phyloP scores from a whole-genome alignment of 352 stramenopile species.

The Elongisporangium prolatum region DNA sequence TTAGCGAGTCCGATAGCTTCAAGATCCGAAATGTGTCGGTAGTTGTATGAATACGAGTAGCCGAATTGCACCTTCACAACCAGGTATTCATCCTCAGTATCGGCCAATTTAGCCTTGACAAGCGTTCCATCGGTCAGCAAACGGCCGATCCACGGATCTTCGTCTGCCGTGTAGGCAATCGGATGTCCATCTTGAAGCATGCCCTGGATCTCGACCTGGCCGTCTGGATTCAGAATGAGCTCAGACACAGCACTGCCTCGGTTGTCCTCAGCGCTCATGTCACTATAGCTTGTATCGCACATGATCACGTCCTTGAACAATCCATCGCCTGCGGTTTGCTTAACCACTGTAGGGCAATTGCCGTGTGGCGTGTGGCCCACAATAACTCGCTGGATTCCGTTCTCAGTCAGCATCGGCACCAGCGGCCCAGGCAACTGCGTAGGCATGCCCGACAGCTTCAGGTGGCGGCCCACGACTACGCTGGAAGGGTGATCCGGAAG shows the following conservation, averaged over 20 bases:
- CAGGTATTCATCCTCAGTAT: conserved; percentile 40
- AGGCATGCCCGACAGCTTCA: conserved; percentile 78
- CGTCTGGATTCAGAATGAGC: conserved; percentile 62
- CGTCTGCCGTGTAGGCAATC: conserved; percentile 38
- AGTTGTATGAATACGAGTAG: conserved; percentile 56
- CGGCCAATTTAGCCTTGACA: conserved; percentile 54
- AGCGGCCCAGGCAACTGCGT: conserved; percentile 36
- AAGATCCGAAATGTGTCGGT: conserved; percentile 7
- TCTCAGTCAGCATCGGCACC: conserved; percentile 46
- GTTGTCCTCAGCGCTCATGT: conserved; percentile 65
- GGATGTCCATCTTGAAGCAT: conserved; percentile 39
- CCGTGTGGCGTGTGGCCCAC: conserved; percentile 92
- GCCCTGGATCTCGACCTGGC: conserved; percentile 43
- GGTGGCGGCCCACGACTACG: conserved; percentile 69
- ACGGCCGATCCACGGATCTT: conserved; percentile 39
- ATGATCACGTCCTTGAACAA: conserved; percentile 83
- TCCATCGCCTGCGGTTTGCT: conserved; percentile 27
- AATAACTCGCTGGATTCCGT: conserved; percentile 81
- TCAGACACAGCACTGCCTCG: conserved; percentile 73
- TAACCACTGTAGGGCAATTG: conserved; percentile 87
- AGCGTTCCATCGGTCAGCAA: conserved; percentile 44
- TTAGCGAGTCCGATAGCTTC: background rate
- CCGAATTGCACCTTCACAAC: conserved; percentile 58
- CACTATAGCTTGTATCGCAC: conserved; percentile 92
- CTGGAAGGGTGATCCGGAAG: conserved; percentile 51